Evolutionary conservation across 2,329 filamentous ascomycete genomes (phyloP).

Genomic region (Aspergillus puulaauensis): DNA sequence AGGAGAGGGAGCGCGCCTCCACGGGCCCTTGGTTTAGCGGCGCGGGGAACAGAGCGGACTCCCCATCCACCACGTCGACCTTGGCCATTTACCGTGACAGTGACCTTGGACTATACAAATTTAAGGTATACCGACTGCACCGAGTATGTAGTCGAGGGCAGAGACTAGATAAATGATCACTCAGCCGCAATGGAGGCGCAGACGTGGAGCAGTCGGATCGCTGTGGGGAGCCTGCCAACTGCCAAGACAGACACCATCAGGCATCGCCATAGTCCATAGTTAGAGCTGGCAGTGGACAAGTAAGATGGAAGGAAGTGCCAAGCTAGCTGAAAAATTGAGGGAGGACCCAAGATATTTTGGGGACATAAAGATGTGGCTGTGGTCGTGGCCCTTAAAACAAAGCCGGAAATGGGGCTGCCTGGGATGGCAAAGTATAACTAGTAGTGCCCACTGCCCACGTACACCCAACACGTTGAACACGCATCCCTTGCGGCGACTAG

Average conservation of each 20-base stretch:
- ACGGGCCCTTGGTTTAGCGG: constrained; percentile 43
- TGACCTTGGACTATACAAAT: background rate
- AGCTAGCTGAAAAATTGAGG: background rate
- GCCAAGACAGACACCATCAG: constrained; percentile 7
- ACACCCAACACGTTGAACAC: background rate
- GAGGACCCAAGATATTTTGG: background rate
- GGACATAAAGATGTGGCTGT: background rate
- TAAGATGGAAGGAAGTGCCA: background rate
- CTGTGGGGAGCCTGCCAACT: constrained; percentile 14
- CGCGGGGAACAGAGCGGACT: constrained; percentile 26
- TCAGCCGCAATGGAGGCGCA: constrained; percentile 7
- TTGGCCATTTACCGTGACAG: constrained; percentile 20
- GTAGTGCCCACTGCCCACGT: background rate
- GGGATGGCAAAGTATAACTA: constrained; percentile 13
- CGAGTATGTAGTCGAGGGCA: background rate
- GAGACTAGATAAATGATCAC: constrained; percentile 16
- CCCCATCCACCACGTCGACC: constrained; percentile 27
- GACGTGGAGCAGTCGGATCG: constrained; percentile 16
- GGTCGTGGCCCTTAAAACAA: background rate
- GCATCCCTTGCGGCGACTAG: background rate
- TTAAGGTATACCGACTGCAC: background rate
- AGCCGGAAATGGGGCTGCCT: constrained; percentile 17
- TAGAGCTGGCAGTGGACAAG: background rate
- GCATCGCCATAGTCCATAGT: constrained; percentile 1
- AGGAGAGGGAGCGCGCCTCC: constrained; percentile 80